Base-by-base conservation (phyloP, 1,139 yeast species). In the Schizosaccharomyces versatilis region DNA sequence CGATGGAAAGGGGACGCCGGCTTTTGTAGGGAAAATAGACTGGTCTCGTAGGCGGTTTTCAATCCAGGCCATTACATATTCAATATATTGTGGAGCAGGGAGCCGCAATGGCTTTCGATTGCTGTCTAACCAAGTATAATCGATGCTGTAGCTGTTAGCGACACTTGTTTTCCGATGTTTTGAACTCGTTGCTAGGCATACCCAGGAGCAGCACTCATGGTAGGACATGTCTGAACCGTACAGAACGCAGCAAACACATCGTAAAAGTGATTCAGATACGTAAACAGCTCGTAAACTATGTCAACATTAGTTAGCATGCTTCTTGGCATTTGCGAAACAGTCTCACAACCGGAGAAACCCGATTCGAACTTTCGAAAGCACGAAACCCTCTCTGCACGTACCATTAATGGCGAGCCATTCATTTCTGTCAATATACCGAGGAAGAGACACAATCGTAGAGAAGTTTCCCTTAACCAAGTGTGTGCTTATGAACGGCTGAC, bases 381-480 rank as follows among this genome's bases (percentile, higher is more conserved):
- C 17, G 48, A n/a, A 47, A 40, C 3, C 12, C 3, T 15, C 51
- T 19, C 32, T 38, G 39, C 2, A 52, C 56, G 7, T 44, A 60
- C 62, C 61, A 65, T 88, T 90, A 55, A 93, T 74, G 1, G 97
- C 96, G 24, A 90, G 73, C 99, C 99, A 90, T 67, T 90, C 99
- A 54, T 88, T 84, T 59, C 78, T 74, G 64, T 93, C 97, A 32
- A 93, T 97, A 64, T 88, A 90, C 65, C 84, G 85, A 32, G 99
- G 98, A 38, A 85, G 73, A 66, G 84, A 95, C 1, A 90, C 97
- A 60, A 90, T 90, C 1, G 98, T 88, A 63, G 84, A 86, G 71
- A 86, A 93, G 0, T 95, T 84, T n/a, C 99, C 99, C 64, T 90
- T 90, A 40, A 93, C 98, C 52, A 90, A 72, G 0, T 97, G 94